Evolutionary conservation across 2,329 filamentous ascomycete species (phyloP).

Genomic region (Xylaria digitata): DNA sequence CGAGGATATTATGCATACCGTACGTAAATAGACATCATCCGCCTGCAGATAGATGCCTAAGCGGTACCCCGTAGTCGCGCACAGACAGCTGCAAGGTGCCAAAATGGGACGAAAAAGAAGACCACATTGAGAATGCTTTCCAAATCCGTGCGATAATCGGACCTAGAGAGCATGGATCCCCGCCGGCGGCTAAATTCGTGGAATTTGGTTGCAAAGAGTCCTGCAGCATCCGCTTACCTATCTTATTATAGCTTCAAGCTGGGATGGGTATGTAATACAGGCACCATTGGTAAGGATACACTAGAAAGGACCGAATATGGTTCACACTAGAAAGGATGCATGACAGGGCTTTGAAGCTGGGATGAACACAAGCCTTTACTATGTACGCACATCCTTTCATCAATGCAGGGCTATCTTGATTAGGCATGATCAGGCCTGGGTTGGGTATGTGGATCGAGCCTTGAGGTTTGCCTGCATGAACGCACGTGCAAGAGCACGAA

Average conservation of each 20-base stretch:
- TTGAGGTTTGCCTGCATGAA: slow-evolving; percentile 26
- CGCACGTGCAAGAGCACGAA: slow-evolving; percentile 29
- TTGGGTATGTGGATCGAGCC: slow-evolving; percentile 21
- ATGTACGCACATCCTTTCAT: slow-evolving; percentile 2
- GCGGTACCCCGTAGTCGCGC: slow-evolving; percentile 11
- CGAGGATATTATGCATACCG: slow-evolving; percentile 2
- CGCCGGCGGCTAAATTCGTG: slow-evolving; percentile 20
- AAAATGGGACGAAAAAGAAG: slow-evolving; percentile 15
- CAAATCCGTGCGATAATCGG: slow-evolving; percentile 20
- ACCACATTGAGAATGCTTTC: slow-evolving; percentile 18
- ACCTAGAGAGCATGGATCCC: slow-evolving; percentile 8
- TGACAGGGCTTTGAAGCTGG: slow-evolving; percentile 21
- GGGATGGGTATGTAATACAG: background rate
- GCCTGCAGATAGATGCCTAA: background rate
- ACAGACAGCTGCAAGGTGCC: slow-evolving; percentile 5
- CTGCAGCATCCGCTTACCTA: slow-evolving; percentile 8
- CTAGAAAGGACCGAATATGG: background rate
- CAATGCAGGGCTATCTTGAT: slow-evolving; percentile 4
- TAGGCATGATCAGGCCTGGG: slow-evolving; percentile 28
- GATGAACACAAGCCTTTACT: slow-evolving; percentile 25
- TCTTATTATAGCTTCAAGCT: slow-evolving; percentile 16
- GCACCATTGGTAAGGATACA: slow-evolving; percentile 1
- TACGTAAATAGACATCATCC: background rate
- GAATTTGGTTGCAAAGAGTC: slow-evolving; percentile 25
- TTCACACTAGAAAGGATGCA: background rate